Evolutionary conservation across 306 rosid genomes (phyloP).

Genomic region (Vigna reflexopilosa): DNA sequence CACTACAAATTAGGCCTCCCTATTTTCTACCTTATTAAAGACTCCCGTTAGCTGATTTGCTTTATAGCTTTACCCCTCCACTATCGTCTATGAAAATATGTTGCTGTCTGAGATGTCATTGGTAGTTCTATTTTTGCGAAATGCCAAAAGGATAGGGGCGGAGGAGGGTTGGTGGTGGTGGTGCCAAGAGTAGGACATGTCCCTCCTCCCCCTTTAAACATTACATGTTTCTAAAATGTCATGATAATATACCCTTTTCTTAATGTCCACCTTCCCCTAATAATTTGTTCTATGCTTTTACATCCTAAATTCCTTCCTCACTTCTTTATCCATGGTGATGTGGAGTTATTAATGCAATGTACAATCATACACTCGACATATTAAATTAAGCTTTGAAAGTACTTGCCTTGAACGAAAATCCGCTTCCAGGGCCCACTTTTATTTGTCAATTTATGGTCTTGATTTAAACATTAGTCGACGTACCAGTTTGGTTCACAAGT

Average conservation of each 20-base stretch:
- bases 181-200: too few species aligned
- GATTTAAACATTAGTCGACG: neutral
- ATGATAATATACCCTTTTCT: neutral
- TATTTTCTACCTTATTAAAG: neutral
- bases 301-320: too few species aligned
- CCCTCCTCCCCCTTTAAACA: neutral
- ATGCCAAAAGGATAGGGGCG: neutral
- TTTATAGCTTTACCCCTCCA: neutral
- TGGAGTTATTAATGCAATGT: neutral
- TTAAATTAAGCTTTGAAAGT: neutral
- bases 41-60: neutral
- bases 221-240: too few species aligned
- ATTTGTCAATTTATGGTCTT: neutral
- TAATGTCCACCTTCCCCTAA: too few species aligned
- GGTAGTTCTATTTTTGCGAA: neutral
- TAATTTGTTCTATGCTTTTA: neutral
- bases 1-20: neutral
- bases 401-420: neutral
- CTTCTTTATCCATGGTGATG: neutral
- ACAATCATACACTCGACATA: neutral
- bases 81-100: neutral
- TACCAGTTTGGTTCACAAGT: neutral
- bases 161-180: too few species aligned
- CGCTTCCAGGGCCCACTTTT: neutral
- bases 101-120: neutral